Percentiles rank a stretch among this genome's conserved stretches.
Evolutionary conservation across 306 rosid genomes (phyloP).

Genomic region (Cucumis hystrix): DNA sequence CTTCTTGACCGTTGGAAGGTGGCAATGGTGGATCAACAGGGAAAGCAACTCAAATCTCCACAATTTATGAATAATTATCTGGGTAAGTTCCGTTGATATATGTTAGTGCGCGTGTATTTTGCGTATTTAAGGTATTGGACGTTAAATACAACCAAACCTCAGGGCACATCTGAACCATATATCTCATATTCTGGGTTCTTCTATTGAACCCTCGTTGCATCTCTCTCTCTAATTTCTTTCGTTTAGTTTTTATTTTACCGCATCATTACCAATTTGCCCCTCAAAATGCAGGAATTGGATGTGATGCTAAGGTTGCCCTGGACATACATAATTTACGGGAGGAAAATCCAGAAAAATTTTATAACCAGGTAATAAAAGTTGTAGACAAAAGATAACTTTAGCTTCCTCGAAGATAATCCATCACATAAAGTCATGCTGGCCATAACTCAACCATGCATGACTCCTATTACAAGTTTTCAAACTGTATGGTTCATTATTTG

Average conservation of each 20-base stretch:
- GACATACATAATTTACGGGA: constrained; percentile 96
- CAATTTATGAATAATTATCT: constrained; percentile 92
- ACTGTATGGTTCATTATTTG: not conserved
- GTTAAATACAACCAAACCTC: not conserved
- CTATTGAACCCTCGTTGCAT: not conserved
- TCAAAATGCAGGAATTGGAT: constrained; percentile 62
- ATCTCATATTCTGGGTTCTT: not conserved
- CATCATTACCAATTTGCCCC: not conserved
- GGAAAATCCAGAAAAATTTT: constrained; percentile 96
- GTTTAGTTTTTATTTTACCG: not conserved
- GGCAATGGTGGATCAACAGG: constrained; percentile 43
- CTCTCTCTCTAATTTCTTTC: not conserved
- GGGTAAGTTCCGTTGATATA: constrained; percentile 30
- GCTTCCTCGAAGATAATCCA: not conserved
- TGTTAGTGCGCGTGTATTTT: not conserved
- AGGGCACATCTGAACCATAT: not conserved
- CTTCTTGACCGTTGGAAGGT: constrained; percentile 97
- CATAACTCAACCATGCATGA: not conserved
- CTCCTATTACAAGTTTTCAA: not conserved
- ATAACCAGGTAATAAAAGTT: constrained; percentile 66
- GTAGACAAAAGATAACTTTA: not conserved
- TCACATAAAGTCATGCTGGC: not conserved
- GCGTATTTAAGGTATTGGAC: not conserved
- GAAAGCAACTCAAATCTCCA: constrained; percentile 52
- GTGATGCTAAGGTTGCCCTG: constrained; percentile 98